Evolutionary conservation across 768 basidiomycete species (phyloP).

Genomic region (Cystobasidium ongulense): DNA sequence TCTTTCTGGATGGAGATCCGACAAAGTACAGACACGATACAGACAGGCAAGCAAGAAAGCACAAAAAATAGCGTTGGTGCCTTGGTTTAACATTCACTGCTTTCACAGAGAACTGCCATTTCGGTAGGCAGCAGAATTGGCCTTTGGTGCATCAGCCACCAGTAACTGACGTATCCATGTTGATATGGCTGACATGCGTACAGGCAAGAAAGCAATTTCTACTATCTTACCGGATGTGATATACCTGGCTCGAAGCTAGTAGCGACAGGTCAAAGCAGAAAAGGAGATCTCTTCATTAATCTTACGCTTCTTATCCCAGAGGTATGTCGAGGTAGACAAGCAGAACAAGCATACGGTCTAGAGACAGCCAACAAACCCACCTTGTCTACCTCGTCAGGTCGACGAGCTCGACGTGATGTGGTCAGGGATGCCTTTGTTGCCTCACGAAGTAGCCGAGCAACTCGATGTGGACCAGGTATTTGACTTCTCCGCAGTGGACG

Average conservation of each 20-base stretch:
- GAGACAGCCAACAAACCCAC: background rate
- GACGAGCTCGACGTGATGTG: conserved; percentile 37
- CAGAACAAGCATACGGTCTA: background rate
- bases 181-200: background rate
- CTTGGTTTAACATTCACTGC: background rate
- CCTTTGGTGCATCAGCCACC: background rate
- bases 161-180: background rate
- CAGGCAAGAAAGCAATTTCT: conserved; percentile 56
- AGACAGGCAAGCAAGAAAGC: background rate
- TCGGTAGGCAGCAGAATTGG: background rate
- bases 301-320: conserved; percentile 70
- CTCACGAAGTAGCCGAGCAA: conserved; percentile 42
- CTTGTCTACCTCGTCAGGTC: background rate
- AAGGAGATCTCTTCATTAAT: conserved; percentile 29
- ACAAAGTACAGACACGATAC: conserved; percentile 16
- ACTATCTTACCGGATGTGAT: conserved; percentile 71
- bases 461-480: conserved; percentile 48
- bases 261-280: conserved; percentile 50
- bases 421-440: conserved; percentile 45
- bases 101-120: conserved; percentile 18
- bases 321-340: conserved; percentile 56
- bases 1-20: background rate
- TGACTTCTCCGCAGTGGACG: conserved; percentile 50
- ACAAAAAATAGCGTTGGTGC: background rate
- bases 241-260: conserved; percentile 65